Base-by-base conservation (phyloP, 2,329 filamentous ascomycete species). In the Apiospora rasikravindrae region DNA sequence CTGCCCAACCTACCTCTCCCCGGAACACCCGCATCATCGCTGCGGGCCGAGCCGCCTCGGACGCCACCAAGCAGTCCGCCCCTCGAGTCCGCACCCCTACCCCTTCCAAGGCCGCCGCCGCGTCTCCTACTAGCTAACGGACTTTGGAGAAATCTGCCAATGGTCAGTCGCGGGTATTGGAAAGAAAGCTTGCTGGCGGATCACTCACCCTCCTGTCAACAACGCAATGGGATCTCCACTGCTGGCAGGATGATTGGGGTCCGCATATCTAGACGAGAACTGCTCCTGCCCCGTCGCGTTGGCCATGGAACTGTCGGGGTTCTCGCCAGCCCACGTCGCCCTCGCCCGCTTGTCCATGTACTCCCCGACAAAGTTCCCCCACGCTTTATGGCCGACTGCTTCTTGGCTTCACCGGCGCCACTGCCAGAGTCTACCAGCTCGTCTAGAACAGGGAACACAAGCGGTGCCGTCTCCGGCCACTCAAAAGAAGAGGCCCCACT, bases 261-360 rank as follows among this genome's bases (percentile, higher is more conserved):
- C 77, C 7, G 78, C 76, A 45, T 79, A 80, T 8, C 77, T 69
- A 6, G 78, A 80, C 11, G 66, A 71, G 29, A 80, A 80, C n/a
- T 73, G 70, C 3, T 74, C 75, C 61, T 74, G 75, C 1, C 76
- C 77, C 3, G 73, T 64, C n/a, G 74, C 16, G n/a, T 73, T 75
- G 51, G 76, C 76, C 73, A 78, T 76, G 74, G 73, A 72, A n/a
- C 42, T 47, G 76, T 80, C 74, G 67, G 84, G 84, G 73, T 85
- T 88, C 64, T 80, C 76, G 0, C 85, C 85, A 68, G 86, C 85
- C 0, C 76, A 88, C 64, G 80, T 76, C 0, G 86, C 85, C 68
- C 86, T 84, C 0, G 85, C 84, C 26, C 86, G 79, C 19, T 84
- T 82, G 75, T 89, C 87, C 64, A 85, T 76, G 75, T 89, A 89